Conservation (phyloP, 2,329 filamentous ascomycete genomes). For the Ophiostoma australiae region DNA sequence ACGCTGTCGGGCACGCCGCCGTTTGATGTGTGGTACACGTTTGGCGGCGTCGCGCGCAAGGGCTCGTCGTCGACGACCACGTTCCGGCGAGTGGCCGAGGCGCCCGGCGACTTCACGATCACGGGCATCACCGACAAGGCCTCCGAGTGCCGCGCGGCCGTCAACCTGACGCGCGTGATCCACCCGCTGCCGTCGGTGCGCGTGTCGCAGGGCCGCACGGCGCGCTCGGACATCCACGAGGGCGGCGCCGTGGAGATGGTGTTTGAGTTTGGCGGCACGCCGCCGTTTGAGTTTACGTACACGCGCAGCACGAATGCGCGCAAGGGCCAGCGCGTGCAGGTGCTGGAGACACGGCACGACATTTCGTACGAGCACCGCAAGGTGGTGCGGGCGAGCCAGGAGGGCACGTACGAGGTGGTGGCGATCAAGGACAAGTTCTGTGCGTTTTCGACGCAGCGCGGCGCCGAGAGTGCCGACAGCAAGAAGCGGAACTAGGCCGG, state of each 20-base stretch:
- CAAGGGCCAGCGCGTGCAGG: constrained; percentile 69
- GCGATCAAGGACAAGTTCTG: constrained; percentile 93
- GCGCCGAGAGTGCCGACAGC: constrained; percentile 44
- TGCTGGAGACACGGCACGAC: constrained; percentile 89
- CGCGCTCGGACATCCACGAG: constrained; percentile 90
- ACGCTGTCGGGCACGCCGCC: constrained; percentile 85
- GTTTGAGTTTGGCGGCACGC: constrained; percentile 92
- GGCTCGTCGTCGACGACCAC: constrained; percentile 73
- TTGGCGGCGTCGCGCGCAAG: constrained; percentile 71
- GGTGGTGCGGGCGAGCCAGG: constrained; percentile 77
- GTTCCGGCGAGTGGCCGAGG: constrained; percentile 90
- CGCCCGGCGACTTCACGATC: constrained; percentile 81
- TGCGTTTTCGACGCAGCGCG: constrained; percentile 71
- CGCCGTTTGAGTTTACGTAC: constrained; percentile 97
- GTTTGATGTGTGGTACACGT: constrained; percentile 89
- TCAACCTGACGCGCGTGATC: constrained; percentile 74
- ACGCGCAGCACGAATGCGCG: constrained; percentile 80
- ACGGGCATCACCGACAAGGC: constrained; percentile 82
- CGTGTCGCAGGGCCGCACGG: constrained; percentile 76
- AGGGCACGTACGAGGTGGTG: constrained; percentile 96
- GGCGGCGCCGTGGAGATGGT: constrained; percentile 88
- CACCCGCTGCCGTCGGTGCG: constrained; percentile 89
- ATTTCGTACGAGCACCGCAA: constrained; percentile 76
- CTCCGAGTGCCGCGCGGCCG: constrained; percentile 76
- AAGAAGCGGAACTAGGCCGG: constrained; percentile 29